Evolutionary conservation across 306 rosid genomes (phyloP), one percentile per base, ranked within the genome.

Genomic region (Citrullus mucosospermus): DNA sequence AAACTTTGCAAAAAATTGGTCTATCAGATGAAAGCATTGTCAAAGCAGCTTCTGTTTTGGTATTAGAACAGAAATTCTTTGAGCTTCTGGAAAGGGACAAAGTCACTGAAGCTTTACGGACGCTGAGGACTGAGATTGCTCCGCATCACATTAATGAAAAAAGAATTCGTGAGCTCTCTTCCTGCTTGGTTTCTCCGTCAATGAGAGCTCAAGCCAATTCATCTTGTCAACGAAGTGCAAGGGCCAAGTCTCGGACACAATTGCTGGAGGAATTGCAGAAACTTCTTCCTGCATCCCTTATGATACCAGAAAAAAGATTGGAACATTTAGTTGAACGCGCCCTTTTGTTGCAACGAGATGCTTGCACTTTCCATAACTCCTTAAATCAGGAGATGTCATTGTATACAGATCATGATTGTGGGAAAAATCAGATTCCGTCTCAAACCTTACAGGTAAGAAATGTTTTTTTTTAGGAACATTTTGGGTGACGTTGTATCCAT

Each of bases 301-400:
- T 96, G 94, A 86, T 96, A 79, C 99, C 97, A 30, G 99, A 96
- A 68, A 92, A 88, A 82, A 87, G 99, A 85, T 86, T 96, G 91
- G 99, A 96, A 80, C 92, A 91, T 87, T 83, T 96, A 71, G 98
- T 96, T 72, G 98, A 96, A 70, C 97, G 88, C 79, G 99, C 98
- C 55, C 98, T 96, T 80, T 86, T 90, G 86, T 84, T 96, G 81
- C 99, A 96, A 83, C 87, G 88, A 54, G 97, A 96, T 80, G 86
- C 96, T 84, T 96, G 99, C 84, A 81, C 82, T 32, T 96, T 93
- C 86, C 99, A 96, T 84, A 96, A 96, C 85, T 87, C 98, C 50
- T 60, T 82, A 88, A 90, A 91, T 25, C 89, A 85, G 87, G 93
- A 93, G 84, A 91, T 96, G 98, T 92, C 99, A 32, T 83, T 96